Percentiles rank a stretch among this genome's conserved stretches.
Evolutionary conservation across 106 monocot genomes (phyloP).

Genomic region (Chionographis japonica): DNA sequence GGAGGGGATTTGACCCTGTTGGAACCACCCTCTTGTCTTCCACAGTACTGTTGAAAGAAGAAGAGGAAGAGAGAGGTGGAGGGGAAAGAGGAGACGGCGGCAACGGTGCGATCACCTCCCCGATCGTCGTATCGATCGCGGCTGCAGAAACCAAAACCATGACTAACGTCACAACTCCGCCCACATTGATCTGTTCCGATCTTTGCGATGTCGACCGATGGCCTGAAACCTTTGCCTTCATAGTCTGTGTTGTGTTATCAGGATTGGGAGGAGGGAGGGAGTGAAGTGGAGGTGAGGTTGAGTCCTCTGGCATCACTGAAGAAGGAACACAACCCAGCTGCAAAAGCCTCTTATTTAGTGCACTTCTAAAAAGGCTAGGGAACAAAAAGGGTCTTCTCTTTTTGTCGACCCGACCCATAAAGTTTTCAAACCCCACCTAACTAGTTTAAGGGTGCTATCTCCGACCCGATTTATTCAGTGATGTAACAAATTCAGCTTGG

Average conservation of each 20-base stretch:
- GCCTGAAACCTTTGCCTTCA: background rate
- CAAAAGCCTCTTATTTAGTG: constrained; percentile 2
- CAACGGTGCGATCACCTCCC: too few species aligned
- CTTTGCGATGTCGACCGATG: background rate
- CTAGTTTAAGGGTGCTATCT: too few species aligned
- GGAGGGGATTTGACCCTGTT: constrained; percentile 13
- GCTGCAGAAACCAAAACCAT: background rate
- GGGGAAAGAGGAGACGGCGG: background rate
- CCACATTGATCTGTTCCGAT: background rate
- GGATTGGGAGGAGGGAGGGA: background rate
- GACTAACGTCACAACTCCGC: background rate
- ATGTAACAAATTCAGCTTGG: too few species aligned
- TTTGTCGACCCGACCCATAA: too few species aligned
- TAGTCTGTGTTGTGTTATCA: background rate
- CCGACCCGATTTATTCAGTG: too few species aligned
- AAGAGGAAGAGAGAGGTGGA: background rate
- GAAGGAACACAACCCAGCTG: background rate
- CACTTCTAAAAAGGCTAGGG: constrained; percentile 6
- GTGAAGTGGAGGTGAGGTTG: background rate
- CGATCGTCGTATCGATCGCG: background rate
- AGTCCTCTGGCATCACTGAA: constrained; percentile 1
- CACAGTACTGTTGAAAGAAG: background rate
- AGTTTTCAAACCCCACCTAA: too few species aligned
- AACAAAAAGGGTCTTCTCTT: constrained; percentile 3
- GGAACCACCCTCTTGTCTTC: constrained; percentile 8